Evolutionary conservation across 164 flowering plant species (phyloP).

Genomic region (Umbilicus rupestris): DNA sequence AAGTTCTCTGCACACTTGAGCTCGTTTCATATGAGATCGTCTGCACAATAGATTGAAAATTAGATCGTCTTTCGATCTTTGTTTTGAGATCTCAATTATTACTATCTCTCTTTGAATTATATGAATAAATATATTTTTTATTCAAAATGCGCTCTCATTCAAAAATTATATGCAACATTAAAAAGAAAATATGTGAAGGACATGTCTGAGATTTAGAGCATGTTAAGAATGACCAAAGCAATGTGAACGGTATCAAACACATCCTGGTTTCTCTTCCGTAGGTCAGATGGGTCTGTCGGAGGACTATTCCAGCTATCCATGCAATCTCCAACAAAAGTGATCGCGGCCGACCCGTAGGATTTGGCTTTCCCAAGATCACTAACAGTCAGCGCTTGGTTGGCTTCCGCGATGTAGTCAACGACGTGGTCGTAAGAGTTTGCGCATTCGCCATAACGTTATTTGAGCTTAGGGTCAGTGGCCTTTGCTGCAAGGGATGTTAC

Average conservation of each 20-base stretch:
- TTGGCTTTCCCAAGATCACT: background rate
- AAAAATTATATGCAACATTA: too few species aligned
- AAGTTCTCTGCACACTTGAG: too few species aligned
- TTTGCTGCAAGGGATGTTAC: background rate
- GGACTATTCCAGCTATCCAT: background rate
- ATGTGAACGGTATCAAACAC: background rate
- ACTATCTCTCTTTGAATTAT: too few species aligned
- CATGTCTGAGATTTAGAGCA: too few species aligned
- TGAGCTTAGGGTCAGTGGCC: background rate
- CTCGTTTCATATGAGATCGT: too few species aligned
- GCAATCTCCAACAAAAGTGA: background rate
- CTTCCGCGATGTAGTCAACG: background rate
- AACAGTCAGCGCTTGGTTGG: background rate
- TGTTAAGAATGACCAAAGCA: background rate
- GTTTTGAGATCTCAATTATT: too few species aligned
- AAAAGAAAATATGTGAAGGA: too few species aligned
- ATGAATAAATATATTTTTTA: too few species aligned
- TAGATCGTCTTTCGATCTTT: too few species aligned
- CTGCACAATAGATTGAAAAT: too few species aligned
- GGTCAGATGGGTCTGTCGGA: background rate
- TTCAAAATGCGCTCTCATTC: too few species aligned
- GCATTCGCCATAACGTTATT: background rate
- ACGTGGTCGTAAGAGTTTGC: background rate
- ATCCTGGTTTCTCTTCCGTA: background rate
- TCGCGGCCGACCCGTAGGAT: background rate